Base-by-base conservation (phyloP, 257 asterid genomes). In the Solanum pinnatisectum region DNA sequence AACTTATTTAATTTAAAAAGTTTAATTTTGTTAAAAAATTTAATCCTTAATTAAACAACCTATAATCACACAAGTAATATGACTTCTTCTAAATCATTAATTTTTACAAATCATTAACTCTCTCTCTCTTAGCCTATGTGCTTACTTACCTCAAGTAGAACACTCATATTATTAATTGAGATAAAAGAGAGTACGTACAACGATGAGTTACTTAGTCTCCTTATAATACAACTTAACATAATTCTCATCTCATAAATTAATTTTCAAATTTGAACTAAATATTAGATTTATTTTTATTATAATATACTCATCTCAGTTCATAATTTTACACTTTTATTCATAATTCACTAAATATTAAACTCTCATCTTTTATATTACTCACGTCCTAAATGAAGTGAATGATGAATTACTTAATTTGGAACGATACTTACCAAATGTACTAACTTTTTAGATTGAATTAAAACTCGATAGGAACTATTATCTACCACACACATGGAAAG, bases 401-500 rank as follows among this genome's bases (percentile, higher is more conserved):
- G 9, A 2, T 49, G 60, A 49, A 49, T 14, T 49, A 49, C 8
- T 52, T 56, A 0, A 56, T 56, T 20, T 56, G 11, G 0, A 20
- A 8, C 1, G 10, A 18, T 56, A 56, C 4, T 56, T 56, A 56
- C 10, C 10, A 3, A 7, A 1, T 20, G 10, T n/a, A 10, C 1
- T n/a, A 65, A 65, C 13, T 67, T 67, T 27, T 25, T 0, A 27
- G 22, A 68, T 68, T 68, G 37, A 68, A 3, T 32, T 30, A 15
- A 70, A 8, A 15, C 0, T 15, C 6, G 40, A 14, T 32, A 0
- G 2, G 1, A 59, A 59, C 4, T 20, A 20, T 3, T 59, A 59
- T 56, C 65, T 6, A 59, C 11, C 67, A 1, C 67, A 20, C 67
- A 25, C n/a, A 14, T 42, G 8, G 16, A 6, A 79, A 16, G 37